Evolutionary conservation across 495 filamentous ascomycete genomes (phyloP).

Genomic region (Hypoxylon perforatum): DNA sequence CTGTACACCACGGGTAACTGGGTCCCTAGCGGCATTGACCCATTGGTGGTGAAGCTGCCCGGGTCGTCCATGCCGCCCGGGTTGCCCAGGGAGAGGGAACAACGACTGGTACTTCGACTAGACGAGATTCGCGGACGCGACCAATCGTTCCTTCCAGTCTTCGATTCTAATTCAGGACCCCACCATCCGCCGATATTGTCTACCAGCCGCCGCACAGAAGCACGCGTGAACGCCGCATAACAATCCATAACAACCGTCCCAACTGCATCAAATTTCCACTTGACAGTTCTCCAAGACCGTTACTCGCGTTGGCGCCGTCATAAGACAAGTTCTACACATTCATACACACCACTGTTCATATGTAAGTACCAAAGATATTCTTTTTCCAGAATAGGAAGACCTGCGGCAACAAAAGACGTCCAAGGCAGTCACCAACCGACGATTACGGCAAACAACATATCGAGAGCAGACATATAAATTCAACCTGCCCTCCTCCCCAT

Average conservation of each 20-base stretch:
- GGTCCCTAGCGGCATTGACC: slow-evolving; percentile 33
- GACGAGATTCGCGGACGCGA: slow-evolving; percentile 26
- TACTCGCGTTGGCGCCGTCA: slow-evolving; percentile 21
- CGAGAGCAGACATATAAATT: slow-evolving; percentile 40
- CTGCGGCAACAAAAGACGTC: slow-evolving; percentile 28
- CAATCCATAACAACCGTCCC: slow-evolving; percentile 19
- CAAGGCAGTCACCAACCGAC: slow-evolving; percentile 26
- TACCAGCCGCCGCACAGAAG: slow-evolving; percentile 23
- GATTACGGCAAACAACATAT: slow-evolving; percentile 37
- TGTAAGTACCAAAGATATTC: slow-evolving; percentile 27
- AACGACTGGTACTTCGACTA: not conserved
- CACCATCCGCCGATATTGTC: slow-evolving; percentile 27
- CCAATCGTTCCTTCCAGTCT: slow-evolving; percentile 35
- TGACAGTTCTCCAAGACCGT: slow-evolving; percentile 23
- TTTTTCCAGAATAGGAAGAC: slow-evolving; percentile 24
- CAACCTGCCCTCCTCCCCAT: slow-evolving; percentile 19
- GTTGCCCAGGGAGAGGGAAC: slow-evolving; percentile 6
- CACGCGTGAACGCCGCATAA: slow-evolving; percentile 31
- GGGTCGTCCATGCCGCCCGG: not conserved
- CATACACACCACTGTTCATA: slow-evolving; percentile 38
- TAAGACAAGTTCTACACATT: slow-evolving; percentile 31
- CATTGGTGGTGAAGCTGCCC: slow-evolving; percentile 22
- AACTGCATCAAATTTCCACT: slow-evolving; percentile 32
- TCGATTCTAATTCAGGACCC: slow-evolving; percentile 30
- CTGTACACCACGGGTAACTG: slow-evolving; percentile 24